phyloP scores from a whole-genome alignment of 208 protist genomes.

The Blechomonas ayalai region DNA sequence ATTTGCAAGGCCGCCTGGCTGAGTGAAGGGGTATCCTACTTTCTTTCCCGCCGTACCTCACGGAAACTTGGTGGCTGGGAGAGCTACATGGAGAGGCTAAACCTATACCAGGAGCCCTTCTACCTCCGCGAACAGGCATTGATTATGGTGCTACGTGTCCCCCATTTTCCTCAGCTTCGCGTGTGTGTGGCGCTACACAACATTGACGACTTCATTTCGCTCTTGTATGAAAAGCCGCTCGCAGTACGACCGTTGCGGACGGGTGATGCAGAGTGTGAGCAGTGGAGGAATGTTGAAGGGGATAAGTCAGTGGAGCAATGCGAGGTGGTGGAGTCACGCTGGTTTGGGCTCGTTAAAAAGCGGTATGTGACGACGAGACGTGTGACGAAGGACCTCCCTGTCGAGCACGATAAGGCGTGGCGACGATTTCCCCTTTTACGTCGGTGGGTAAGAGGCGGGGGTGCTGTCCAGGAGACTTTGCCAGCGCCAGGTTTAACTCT shows the following conservation, averaged over 20 bases:
- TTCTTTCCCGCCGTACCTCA: constrained; percentile 36
- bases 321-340: not conserved
- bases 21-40: constrained; percentile 43
- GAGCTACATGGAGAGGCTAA: constrained; percentile 52
- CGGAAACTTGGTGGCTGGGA: constrained; percentile 34
- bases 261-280: constrained; percentile 33
- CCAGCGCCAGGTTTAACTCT: constrained; percentile 26
- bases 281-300: constrained; percentile 11
- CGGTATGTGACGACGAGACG: no score
- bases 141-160: constrained; percentile 53
- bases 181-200: constrained; percentile 64
- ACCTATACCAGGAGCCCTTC: constrained; percentile 57
- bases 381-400: not conserved
- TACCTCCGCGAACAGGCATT: constrained; percentile 51
- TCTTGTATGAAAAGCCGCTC: constrained; percentile 35
- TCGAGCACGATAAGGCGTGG: not conserved
- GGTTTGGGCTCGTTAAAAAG: not conserved
- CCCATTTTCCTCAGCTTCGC: constrained; percentile 46
- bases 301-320: constrained; percentile 7
- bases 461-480: no score
- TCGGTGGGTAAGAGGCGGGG: no score
- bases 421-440: no score
- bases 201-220: constrained; percentile 52
- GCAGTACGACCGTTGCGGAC: constrained; percentile 21
- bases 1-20: constrained; percentile 32